These are phyloP conservation scores for Rhodotorula kratochvilovae DNA, from an alignment of 768 basidiomycete species.

Conservation along the genomic window DNA sequence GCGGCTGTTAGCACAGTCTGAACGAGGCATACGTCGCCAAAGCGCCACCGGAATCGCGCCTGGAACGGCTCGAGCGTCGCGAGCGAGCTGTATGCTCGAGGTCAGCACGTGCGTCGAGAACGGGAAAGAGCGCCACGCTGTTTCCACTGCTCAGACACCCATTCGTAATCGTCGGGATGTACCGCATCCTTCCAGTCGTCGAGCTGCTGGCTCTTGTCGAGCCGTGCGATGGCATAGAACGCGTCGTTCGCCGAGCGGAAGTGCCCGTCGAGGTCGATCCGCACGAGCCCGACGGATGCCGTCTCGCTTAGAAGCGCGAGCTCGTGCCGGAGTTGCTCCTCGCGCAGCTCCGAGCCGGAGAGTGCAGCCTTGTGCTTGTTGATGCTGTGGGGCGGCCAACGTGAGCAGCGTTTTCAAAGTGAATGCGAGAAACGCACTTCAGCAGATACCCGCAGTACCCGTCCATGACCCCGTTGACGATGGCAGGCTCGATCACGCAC, in stretches of 20 bases:
- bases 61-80: neutral
- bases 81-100: neutral
- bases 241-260: slow-evolving; percentile 25
- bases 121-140: neutral
- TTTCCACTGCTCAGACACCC: neutral
- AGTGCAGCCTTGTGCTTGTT: slow-evolving; percentile 23
- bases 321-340: slow-evolving; percentile 14
- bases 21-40: slow-evolving; percentile 13
- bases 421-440: too few relatives aligned
- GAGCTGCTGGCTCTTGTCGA: neutral
- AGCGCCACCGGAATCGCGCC: slow-evolving; percentile 19
- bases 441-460: slow-evolving; percentile 15
- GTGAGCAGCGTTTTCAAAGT: too few relatives aligned
- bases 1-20: slow-evolving; percentile 2
- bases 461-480: slow-evolving; percentile 4
- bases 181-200: neutral
- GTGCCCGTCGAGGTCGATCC: slow-evolving; percentile 12
- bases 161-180: slow-evolving; percentile 6
- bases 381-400: too few relatives aligned
- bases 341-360: slow-evolving; percentile 5
- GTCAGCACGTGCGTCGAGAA: neutral
- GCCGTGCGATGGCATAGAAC: neutral
- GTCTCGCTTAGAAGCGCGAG: slow-evolving; percentile 9
- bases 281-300: slow-evolving; percentile 11
- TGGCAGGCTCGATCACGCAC: slow-evolving; percentile 1